These are phyloP conservation scores for Metschnikowia gelsemii DNA, from an alignment of 805 yeast species.

Conservation along the genomic window DNA sequence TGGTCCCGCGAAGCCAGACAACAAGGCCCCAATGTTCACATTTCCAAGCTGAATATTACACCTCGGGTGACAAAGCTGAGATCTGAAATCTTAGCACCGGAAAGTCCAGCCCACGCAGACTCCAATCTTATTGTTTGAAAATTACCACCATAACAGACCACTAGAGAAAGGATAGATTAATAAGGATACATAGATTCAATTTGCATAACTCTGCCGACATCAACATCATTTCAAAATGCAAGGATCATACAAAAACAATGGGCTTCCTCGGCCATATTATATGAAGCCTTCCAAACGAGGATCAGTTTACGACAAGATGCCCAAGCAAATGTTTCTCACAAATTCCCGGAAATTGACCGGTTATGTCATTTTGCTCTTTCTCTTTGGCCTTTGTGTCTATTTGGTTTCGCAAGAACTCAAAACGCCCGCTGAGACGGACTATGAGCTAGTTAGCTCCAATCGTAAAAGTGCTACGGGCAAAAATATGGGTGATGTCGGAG, in stretches of 20 bases:
- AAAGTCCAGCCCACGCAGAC: too few relatives aligned
- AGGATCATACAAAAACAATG: constrained; percentile 43
- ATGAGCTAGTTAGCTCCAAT: constrained; percentile 26
- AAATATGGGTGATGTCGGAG: constrained; percentile 29
- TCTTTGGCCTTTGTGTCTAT: constrained; percentile 35
- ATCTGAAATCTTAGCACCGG: not conserved
- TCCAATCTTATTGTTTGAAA: too few relatives aligned
- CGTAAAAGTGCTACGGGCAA: constrained; percentile 7
- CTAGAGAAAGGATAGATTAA: not conserved
- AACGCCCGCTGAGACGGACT: constrained; percentile 27
- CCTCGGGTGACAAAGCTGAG: not conserved
- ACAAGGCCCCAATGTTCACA: not conserved
- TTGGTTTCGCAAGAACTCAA: constrained; percentile 39
- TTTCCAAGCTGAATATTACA: not conserved
- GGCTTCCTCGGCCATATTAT: constrained; percentile 47
- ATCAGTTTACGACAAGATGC: constrained; percentile 37
- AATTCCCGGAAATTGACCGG: constrained; percentile 40
- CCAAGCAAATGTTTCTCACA: constrained; percentile 33
- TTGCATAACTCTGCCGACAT: too few relatives aligned
- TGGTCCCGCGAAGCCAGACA: constrained; percentile 1
- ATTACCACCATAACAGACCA: too few relatives aligned
- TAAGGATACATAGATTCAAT: not conserved
- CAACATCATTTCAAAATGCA: constrained; percentile 30
- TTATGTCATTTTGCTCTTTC: constrained; percentile 33
- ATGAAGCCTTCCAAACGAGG: constrained; percentile 42